These are phyloP conservation scores for Leccinum subgranulosum DNA, from an alignment of 768 basidiomycete genomes.

Conservation along the genomic window DNA sequence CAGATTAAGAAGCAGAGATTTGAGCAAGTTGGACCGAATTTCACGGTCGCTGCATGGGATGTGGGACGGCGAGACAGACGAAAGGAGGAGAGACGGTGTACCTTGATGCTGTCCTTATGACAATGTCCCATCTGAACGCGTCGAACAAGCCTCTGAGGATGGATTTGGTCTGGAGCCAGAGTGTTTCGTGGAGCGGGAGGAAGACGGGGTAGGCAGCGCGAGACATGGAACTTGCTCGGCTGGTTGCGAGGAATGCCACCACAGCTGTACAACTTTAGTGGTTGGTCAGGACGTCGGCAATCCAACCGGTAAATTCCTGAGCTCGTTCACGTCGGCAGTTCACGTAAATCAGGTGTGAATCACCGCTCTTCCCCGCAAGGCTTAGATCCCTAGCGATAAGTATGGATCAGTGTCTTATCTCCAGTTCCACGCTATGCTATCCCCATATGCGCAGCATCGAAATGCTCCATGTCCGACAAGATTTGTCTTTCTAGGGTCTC, in stretches of 20 bases:
- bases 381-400: conserved; percentile 5
- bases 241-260: neutral
- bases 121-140: conserved; percentile 70
- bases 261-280: neutral
- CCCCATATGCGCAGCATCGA: neutral
- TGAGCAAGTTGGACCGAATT: conserved; percentile 69
- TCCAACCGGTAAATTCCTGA: conserved; percentile 12
- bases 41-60: conserved; percentile 59
- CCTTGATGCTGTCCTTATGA: conserved; percentile 57
- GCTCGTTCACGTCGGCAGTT: neutral
- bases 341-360: neutral
- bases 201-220: conserved; percentile 66
- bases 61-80: conserved; percentile 7
- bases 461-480: neutral
- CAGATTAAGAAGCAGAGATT: conserved; percentile 70
- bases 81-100: conserved; percentile 30
- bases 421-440: neutral
- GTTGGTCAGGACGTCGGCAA: conserved; percentile 8
- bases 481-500: neutral
- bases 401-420: neutral
- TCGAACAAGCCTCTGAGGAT: conserved; percentile 60
- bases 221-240: conserved; percentile 29
- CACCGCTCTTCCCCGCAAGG: neutral
- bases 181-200: conserved; percentile 58
- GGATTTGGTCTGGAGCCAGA: conserved; percentile 58